Evolutionary conservation across 257 asterid species (phyloP), one percentile per base, ranked within the genome.

Genomic region (Primulina huaijiensis): DNA sequence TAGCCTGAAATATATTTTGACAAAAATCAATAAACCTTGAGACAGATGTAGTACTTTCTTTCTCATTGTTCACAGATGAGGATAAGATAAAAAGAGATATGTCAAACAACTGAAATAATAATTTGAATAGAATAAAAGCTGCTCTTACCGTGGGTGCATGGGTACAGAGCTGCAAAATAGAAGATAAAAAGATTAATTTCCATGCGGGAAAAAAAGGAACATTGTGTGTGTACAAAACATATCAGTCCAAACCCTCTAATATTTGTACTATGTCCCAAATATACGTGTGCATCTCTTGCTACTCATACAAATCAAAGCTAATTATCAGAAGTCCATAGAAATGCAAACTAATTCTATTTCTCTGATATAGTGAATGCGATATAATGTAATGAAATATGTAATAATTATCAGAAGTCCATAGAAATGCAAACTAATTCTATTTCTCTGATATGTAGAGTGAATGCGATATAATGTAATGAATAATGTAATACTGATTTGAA

Each of bases 71-170:
- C 9, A 65, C n/a, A 27, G 14, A 50, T 12, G 40, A 60, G 19
- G 10, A 27, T 31, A 8, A 27, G 40, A 9, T 10, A 5, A 25
- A 57, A 31, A 6, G 19, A 50, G 27, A 34, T 38, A 58, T 27
- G 8, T 2, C 8, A 8, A 23, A n/a, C 17, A 12, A 20, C 38
- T 34, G 64, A 1, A 16, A 35, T 8, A 5, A 9, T 17, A 46
- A 65, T 19, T 19, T 21, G 46, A 38, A 34, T 29, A 17, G 57
- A 31, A 62, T 8, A 9, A 30, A 67, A 65, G n/a, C 34, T 77
- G 66, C n/a, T 79, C 92, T 86, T 64, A 90, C 98, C 80, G 89
- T 87, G 80, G 98, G 97, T 50, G 97, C 96, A 66, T 78, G 86
- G 11, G 79, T 76, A 78, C 97, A 90, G 16, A 87, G 97, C 99